Percentiles rank a stretch among this genome's conserved stretches.
Evolutionary conservation across 2,329 filamentous ascomycete species (phyloP).

Genomic region (Biscogniauxia mediterranea): DNA sequence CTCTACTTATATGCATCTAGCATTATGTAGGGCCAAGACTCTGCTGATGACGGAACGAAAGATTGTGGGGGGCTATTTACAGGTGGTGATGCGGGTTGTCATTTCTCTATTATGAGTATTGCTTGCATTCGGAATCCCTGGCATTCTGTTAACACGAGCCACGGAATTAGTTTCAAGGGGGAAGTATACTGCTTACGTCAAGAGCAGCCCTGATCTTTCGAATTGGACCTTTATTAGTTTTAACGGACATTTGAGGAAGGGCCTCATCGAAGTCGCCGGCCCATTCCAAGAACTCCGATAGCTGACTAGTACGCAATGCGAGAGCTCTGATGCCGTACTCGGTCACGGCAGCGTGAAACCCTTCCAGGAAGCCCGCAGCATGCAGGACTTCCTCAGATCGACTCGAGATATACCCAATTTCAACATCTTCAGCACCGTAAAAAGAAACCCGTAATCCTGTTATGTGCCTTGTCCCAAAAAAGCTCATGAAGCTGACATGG

Average conservation of each 20-base stretch:
- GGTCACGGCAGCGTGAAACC: constrained; percentile 21
- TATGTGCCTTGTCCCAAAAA: constrained; percentile 22
- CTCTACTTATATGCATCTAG: background rate
- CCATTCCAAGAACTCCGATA: constrained; percentile 22
- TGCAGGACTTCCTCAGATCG: constrained; percentile 15
- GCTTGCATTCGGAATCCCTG: constrained; percentile 19
- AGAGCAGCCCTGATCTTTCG: constrained; percentile 21
- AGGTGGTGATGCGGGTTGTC: background rate
- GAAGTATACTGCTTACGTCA: constrained; percentile 21
- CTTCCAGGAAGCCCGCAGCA: constrained; percentile 16
- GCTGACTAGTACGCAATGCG: constrained; percentile 14
- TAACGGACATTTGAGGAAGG: constrained; percentile 12
- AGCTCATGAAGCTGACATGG: constrained; percentile 21
- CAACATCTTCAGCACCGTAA: constrained; percentile 13
- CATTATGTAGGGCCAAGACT: background rate
- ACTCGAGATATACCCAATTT: constrained; percentile 21
- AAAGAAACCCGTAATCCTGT: constrained; percentile 24
- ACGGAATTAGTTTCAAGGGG: background rate
- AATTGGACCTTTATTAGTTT: constrained; percentile 3
- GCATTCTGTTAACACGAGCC: constrained; percentile 5
- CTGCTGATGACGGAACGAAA: background rate
- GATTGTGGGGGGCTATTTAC: background rate
- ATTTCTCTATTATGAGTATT: constrained; percentile 8
- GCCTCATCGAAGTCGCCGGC: constrained; percentile 13
- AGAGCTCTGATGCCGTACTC: constrained; percentile 23